Evolutionary conservation across 768 basidiomycete genomes (phyloP).

Genomic region (Xerocomellus amylosporus): DNA sequence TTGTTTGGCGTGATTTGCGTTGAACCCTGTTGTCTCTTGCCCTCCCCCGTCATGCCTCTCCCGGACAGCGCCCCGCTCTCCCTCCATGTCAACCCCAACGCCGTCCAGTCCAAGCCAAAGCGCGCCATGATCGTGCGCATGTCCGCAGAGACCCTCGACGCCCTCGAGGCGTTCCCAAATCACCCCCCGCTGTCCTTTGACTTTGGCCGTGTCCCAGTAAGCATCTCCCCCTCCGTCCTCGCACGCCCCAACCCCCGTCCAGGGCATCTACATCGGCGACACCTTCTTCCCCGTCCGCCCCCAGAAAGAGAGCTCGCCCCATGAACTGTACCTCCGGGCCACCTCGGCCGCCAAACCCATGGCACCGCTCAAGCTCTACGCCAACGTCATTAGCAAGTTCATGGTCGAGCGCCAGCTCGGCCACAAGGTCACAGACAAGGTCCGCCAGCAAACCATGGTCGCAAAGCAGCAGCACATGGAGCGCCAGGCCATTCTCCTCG

Average conservation of each 20-base stretch:
- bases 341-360: slow-evolving; percentile 55
- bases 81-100: slow-evolving; percentile 55
- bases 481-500: slow-evolving; percentile 44
- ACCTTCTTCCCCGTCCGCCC: slow-evolving; percentile 59
- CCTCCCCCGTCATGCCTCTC: slow-evolving; percentile 56
- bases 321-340: slow-evolving; percentile 72
- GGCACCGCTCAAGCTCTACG: slow-evolving; percentile 69
- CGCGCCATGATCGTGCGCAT: slow-evolving; percentile 74
- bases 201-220: slow-evolving; percentile 59
- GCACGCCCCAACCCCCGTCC: background rate
- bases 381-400: slow-evolving; percentile 72
- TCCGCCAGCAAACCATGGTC: slow-evolving; percentile 45
- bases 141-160: slow-evolving; percentile 69
- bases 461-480: slow-evolving; percentile 49
- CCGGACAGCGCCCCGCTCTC: slow-evolving; percentile 53
- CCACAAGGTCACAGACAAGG: slow-evolving; percentile 40
- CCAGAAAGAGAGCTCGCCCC: slow-evolving; percentile 51
- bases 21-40: background rate
- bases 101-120: slow-evolving; percentile 59
- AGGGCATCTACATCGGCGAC: slow-evolving; percentile 69
- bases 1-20: no score
- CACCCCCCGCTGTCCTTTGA: slow-evolving; percentile 54
- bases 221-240: slow-evolving; percentile 19
- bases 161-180: slow-evolving; percentile 50
- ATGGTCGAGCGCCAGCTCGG: slow-evolving; percentile 61